phyloP scores from a whole-genome alignment of 805 yeast species.

The Myxozyma sirexii region DNA sequence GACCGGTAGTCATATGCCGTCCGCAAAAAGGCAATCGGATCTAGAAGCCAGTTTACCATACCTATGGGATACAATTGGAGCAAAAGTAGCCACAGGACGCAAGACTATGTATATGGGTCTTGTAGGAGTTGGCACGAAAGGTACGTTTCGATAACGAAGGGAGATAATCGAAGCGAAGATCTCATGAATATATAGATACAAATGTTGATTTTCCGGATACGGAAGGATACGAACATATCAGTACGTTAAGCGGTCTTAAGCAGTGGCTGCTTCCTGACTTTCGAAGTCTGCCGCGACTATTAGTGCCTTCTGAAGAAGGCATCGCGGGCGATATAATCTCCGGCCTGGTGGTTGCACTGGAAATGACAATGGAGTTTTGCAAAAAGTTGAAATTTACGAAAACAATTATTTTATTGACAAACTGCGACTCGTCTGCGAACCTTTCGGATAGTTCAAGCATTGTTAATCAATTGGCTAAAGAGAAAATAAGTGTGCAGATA shows the following conservation, averaged over 20 bases:
- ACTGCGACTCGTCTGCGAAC: conserved; percentile 9
- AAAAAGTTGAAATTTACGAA: conserved; percentile 43
- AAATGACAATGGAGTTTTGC: conserved; percentile 39
- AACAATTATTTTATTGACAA: conserved; percentile 35
- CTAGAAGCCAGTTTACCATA: conserved; percentile 42
- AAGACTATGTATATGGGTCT: conserved; percentile 40
- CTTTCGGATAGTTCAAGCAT: conserved; percentile 12
- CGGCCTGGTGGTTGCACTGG: conserved; percentile 46
- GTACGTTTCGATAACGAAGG: not conserved
- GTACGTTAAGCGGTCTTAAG: conserved; percentile 16
- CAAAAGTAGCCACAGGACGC: conserved; percentile 36
- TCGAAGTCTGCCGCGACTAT: conserved; percentile 12
- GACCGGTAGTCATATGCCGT: conserved; percentile 32
- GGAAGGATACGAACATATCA: conserved; percentile 26
- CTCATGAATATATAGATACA: not conserved
- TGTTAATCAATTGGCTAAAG: conserved; percentile 12
- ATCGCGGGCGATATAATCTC: conserved; percentile 28
- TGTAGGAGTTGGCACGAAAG: conserved; percentile 36
- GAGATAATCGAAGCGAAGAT: not conserved
- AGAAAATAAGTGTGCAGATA: conserved; percentile 29
- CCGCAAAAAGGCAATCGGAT: conserved; percentile 21
- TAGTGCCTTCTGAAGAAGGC: conserved; percentile 5
- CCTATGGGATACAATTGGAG: conserved; percentile 46
- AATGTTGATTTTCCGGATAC: conserved; percentile 2
- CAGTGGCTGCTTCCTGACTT: conserved; percentile 23